Conservation (phyloP, 495 filamentous ascomycete species). For the Aeminium ludgeri region DNA sequence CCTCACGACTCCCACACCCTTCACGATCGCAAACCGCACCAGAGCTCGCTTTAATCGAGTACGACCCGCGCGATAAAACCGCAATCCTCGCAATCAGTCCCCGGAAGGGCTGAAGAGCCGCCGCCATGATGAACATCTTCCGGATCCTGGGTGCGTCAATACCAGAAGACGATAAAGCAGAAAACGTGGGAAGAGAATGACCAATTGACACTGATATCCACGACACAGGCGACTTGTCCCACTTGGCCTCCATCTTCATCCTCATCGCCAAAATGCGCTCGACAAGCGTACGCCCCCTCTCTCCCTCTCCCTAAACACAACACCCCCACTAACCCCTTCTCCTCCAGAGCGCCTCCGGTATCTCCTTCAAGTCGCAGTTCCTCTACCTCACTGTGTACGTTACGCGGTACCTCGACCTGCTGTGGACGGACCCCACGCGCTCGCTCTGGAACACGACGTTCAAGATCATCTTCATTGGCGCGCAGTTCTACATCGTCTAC, state of each 20-base stretch:
- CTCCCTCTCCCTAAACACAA: constrained; percentile 1
- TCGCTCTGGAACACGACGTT: constrained; percentile 73
- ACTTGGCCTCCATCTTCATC: constrained; percentile 85
- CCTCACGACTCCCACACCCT: too few species aligned
- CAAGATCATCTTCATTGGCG: constrained; percentile 84
- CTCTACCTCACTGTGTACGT: constrained; percentile 87
- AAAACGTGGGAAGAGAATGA: not conserved
- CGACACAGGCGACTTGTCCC: constrained; percentile 70
- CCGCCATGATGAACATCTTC: constrained; percentile 66
- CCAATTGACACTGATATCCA: constrained; percentile 9
- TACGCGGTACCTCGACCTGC: constrained; percentile 84
- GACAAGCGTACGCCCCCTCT: constrained; percentile 47
- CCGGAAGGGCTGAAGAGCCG: constrained; percentile 2
- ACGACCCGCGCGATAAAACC: too few species aligned
- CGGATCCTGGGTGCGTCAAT: constrained; percentile 53
- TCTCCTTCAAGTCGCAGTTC: constrained; percentile 95
- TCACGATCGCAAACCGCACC: too few species aligned
- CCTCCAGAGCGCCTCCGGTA: constrained; percentile 75
- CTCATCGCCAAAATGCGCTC: constrained; percentile 89
- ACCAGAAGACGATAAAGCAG: constrained; percentile 4
- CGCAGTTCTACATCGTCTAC: constrained; percentile 86
- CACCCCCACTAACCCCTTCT: constrained; percentile 5
- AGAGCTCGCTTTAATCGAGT: too few species aligned
- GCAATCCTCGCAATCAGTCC: not conserved
- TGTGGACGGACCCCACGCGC: constrained; percentile 55